Evolutionary conservation across 139 green algal genomes (phyloP), one percentile per base, ranked within the genome.

Genomic region (Chlorella sp.): DNA sequence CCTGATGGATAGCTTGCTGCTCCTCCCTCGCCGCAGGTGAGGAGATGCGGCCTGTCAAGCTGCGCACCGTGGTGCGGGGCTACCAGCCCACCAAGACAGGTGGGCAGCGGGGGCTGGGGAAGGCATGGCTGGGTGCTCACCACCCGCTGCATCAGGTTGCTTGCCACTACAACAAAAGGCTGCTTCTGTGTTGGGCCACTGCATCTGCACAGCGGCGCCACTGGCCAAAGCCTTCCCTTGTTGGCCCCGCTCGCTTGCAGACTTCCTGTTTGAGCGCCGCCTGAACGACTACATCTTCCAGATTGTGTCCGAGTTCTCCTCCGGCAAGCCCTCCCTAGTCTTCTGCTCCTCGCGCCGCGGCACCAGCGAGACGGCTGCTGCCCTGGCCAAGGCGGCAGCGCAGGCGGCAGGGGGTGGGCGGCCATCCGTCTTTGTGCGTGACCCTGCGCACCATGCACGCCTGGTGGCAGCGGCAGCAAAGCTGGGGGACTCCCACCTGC

Each of bases 341-440:
- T 99, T 99, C 84, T 99, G 97, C 95, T 94, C 89, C 85, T 96
- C 92, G 17, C 78, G 78, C 26, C 97, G 97, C 72, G 95, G 95
- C 44, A 94, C 94, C 28, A 74, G 82, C 15, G 93, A 97, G 6
- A 93, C 95, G 30, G 96, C 96, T 1, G 25, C 82, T 11, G 64
- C 90, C 11, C 63, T 99, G 26, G 88, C 85, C 2, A 82, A 86
- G 25, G 85, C 93, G 36, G 80, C 83, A 15, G 30, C 55, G 39
- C 38, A 85, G 51, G 51, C 67, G 16, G 84, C 71, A 12, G 63
- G 25, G 3, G 70, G 80, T 30, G 57, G 32, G 36, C 70, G 73
- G 17, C 69, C 85, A 39, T 89, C 81, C 32, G 20, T 63, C 3
- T 92, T 92, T 41, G 78, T 95, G 20, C 80, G 85, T 1, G 86